Evolutionary conservation across 768 basidiomycete species (phyloP), one percentile per base, ranked within the genome.

Genomic region (Xanthoconium purpureum): DNA sequence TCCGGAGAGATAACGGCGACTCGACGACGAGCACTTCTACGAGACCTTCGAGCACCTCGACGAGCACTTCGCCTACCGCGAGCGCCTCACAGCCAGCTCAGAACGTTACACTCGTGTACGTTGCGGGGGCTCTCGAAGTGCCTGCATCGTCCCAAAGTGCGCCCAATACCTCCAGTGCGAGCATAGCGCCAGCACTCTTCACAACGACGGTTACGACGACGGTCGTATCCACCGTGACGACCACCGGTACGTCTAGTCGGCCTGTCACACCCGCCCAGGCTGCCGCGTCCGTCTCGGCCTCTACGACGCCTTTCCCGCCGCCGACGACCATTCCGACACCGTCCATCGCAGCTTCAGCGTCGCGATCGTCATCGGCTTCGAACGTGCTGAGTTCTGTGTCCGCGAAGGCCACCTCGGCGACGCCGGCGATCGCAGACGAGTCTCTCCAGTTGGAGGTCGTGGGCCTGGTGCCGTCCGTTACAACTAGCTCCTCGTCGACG

Each of bases 71-170:
- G 1, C 60, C 70, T 6, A 44, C 30, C 6, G 11, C 60, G 11
- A 61, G 49, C 9, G 18, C 55, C 28, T 51, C 58, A 14, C 54
- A 65, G 30, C 58, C 60, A 24, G 53, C 58, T 28, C 57, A 55
- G 32, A 79, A 78, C 52, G 83, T 84, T 7, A 78, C 78, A 0
- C 74, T 87, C n/a, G 70, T 80, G 24, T 85, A 84, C 66, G 74
- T 75, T 3, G 77, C 82, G 9, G 64, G 64, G 5, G 55, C 66
- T 6, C 74, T 74, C 32, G 71, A 71, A 47, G 65, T 71, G 13
- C 64, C 65, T 12, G 56, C 62, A 15, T 43, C 50, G 9, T 47
- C 53, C 24, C 29, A 56, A 14, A 53, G 44, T 11, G 17, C 56
- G 9, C 46, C 54, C 1, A 40, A n/a, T 11, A 15, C 24, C 12